Conservation (phyloP, 768 basidiomycete genomes). For the Phallus indusiatus region DNA sequence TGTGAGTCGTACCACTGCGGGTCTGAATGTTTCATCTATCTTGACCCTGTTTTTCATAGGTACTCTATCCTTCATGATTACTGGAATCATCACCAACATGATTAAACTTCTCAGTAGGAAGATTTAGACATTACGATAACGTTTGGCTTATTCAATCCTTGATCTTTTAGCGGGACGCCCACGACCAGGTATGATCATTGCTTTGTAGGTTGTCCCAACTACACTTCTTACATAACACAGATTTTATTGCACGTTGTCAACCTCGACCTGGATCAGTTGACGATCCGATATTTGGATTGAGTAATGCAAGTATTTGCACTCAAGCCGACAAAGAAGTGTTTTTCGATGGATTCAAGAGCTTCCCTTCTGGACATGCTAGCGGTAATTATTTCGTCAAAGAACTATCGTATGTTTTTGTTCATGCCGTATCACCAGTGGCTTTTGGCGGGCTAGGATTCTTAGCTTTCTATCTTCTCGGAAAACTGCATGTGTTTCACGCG, state of each 20-base stretch:
- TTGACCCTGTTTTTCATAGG: slow-evolving; percentile 35
- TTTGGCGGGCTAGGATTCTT: slow-evolving; percentile 91
- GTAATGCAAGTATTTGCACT: slow-evolving; percentile 72
- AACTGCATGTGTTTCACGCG: slow-evolving; percentile 82
- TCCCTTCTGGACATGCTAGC: slow-evolving; percentile 87
- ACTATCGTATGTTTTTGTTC: not conserved
- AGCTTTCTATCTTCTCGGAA: slow-evolving; percentile 82
- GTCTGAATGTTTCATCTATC: not conserved
- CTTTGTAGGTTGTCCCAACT: not conserved
- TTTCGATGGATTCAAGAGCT: slow-evolving; percentile 84
- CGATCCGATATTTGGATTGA: slow-evolving; percentile 56
- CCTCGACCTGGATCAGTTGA: slow-evolving; percentile 57
- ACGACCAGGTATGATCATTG: slow-evolving; percentile 52
- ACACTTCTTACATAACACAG: slow-evolving; percentile 22
- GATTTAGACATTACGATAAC: not conserved
- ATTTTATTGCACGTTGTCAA: slow-evolving; percentile 62
- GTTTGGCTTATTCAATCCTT: not conserved
- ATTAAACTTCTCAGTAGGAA: slow-evolving; percentile 53
- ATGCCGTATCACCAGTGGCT: slow-evolving; percentile 44
- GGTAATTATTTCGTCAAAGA: slow-evolving; percentile 28
- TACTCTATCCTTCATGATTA: slow-evolving; percentile 61
- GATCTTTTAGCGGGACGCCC: slow-evolving; percentile 67
- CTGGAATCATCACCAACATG: slow-evolving; percentile 77
- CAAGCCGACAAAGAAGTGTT: slow-evolving; percentile 48
- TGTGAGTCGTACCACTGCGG: slow-evolving; percentile 24